These are phyloP conservation scores for Fusarium sp. DNA, from an alignment of 2,329 filamentous ascomycete species.

Conservation along the genomic window DNA sequence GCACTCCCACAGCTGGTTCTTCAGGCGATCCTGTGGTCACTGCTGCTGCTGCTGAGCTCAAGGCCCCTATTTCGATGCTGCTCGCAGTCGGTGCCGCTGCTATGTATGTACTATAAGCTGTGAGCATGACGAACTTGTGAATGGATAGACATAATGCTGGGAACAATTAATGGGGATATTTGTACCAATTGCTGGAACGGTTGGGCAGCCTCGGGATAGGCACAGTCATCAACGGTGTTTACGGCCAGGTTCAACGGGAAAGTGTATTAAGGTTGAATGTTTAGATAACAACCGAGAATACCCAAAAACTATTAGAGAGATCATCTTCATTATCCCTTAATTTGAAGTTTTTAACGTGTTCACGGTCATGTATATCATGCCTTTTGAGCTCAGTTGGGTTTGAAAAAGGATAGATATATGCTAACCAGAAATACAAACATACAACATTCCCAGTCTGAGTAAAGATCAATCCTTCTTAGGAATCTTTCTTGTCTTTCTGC, in stretches of 20 bases:
- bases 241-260: constrained; percentile 7
- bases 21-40: constrained; percentile 28
- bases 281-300: constrained; percentile 17
- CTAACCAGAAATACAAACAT: background rate
- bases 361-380: background rate
- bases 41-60: constrained; percentile 45
- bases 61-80: constrained; percentile 55
- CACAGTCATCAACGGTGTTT: constrained; percentile 19
- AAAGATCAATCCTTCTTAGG: constrained; percentile 19
- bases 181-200: constrained; percentile 35
- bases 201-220: constrained; percentile 33
- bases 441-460: background rate
- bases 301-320: constrained; percentile 18
- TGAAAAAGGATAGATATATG: background rate
- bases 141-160: constrained; percentile 23
- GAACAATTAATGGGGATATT: constrained; percentile 35
- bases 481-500: constrained; percentile 60
- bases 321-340: background rate
- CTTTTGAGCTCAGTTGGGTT: background rate
- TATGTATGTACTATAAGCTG: constrained; percentile 51
- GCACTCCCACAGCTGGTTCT: constrained; percentile 35
- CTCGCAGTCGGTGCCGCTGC: constrained; percentile 55
- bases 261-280: constrained; percentile 16
- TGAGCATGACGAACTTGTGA: background rate
- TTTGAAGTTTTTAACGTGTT: background rate